These are phyloP conservation scores for Candida berthetii DNA, from an alignment of 805 yeast species.

Conservation along the genomic window DNA sequence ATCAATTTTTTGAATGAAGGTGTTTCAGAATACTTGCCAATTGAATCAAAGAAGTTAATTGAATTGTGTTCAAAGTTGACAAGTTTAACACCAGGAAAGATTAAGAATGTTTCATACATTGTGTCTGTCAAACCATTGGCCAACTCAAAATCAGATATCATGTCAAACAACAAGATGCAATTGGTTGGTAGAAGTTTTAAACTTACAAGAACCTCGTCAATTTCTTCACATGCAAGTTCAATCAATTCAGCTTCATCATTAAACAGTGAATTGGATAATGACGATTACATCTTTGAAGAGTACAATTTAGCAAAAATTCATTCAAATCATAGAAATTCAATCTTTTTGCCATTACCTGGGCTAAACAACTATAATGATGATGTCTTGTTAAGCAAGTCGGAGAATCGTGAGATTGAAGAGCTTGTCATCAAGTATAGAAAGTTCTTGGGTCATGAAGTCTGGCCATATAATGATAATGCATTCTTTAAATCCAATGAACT, in stretches of 20 bases:
- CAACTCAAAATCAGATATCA: not conserved
- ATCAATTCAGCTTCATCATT: conserved; percentile 22
- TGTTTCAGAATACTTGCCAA: conserved; percentile 51
- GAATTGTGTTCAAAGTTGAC: conserved; percentile 59
- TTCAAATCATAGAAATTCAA: conserved; percentile 35
- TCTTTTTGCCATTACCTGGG: conserved; percentile 18
- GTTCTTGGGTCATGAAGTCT: conserved; percentile 27
- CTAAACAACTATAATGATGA: conserved; percentile 14
- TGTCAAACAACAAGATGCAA: conserved; percentile 25
- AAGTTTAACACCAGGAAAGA: conserved; percentile 45
- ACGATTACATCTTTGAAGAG: conserved; percentile 48
- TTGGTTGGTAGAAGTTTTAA: conserved; percentile 46
- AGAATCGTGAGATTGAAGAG: conserved; percentile 33
- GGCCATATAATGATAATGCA: conserved; percentile 15
- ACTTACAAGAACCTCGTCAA: conserved; percentile 18
- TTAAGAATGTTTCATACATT: conserved; percentile 16
- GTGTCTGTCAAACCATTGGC: not conserved
- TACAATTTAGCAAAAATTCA: conserved; percentile 46
- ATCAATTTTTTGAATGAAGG: conserved; percentile 79
- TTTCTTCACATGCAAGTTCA: conserved; percentile 30
- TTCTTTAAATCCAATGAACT: conserved; percentile 18
- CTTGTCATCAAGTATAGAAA: conserved; percentile 47
- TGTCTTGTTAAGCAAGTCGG: conserved; percentile 17
- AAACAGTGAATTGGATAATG: conserved; percentile 20
- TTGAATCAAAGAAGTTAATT: conserved; percentile 56